Evolutionary conservation across 2,329 filamentous ascomycete species (phyloP), one percentile per base, ranked within the genome.

Genomic region (Zalaria obscura): DNA sequence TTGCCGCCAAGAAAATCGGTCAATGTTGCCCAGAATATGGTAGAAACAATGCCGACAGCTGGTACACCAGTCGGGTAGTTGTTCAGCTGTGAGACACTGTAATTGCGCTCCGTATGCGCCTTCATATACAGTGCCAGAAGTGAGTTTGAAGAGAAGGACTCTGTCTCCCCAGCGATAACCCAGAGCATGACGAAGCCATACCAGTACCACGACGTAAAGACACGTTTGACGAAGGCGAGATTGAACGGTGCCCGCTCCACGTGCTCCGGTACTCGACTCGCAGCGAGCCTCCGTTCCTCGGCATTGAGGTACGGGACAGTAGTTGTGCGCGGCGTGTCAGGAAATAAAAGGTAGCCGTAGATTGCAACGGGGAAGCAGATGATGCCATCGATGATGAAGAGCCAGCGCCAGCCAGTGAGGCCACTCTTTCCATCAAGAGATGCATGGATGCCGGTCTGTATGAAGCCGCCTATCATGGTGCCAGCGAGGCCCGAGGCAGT

Each of bases 91-190:
- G 67, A 50, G 2, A 73, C 57, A 3, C 62, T 60, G 47, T 72
- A 73, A n/a, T 36, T 35, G 11, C 58, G 57, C 2, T 58, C 61
- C 1, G 58, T 64, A 40, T 69, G 62, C 1, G 60, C 52, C 44
- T 68, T 67, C 64, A 73, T 64, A 47, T 70, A 73, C 1, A 75
- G 48, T 0, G 65, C 60, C 0, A 74, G 51, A 2, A 83, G 63
- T 0, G 73, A 64, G 55, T 85, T 83, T 18, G 72, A 69, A 40
- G 72, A 75, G 56, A 83, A 84, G 0, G 76, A 80, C 55, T 86
- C 80, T 0, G 76, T 78, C 53, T 83, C 78, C 27, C 79, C 78
- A 0, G 78, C 79, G 34, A 85, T 75, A 47, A 80, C 71, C 78
- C 78, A 83, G 0, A 83, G 69, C 4, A 74, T 52, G 2, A 76